Evolutionary conservation across 352 stramenopile genomes (phyloP).

Genomic region (Phytophthora chlamydospora): DNA sequence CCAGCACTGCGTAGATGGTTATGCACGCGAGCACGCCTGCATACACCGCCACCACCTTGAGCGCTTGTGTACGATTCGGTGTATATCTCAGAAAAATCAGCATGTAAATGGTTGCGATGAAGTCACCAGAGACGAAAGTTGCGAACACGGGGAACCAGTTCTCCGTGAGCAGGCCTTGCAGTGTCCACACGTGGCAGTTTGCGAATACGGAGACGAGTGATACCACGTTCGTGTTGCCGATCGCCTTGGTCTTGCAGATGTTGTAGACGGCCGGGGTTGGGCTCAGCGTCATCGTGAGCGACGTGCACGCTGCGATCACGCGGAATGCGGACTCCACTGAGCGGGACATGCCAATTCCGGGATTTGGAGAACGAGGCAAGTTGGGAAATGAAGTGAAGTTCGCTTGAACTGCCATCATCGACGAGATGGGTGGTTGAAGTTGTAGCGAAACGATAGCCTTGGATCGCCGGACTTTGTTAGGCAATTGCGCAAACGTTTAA

Average conservation of each 20-base stretch:
- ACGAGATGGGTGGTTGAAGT: no score
- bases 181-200: conserved; percentile 51
- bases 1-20: conserved; percentile 48
- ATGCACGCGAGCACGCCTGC: conserved; percentile 35
- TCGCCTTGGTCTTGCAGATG: conserved; percentile 51
- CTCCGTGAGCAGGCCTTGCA: conserved; percentile 50
- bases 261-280: conserved; percentile 43
- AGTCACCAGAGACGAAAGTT: conserved; percentile 36
- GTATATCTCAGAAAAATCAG: conserved; percentile 38
- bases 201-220: conserved; percentile 49
- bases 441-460: no score
- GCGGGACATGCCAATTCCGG: conserved; percentile 31
- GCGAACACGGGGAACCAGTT: conserved; percentile 49
- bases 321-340: conserved; percentile 41
- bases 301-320: conserved; percentile 42
- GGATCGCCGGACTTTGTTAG: no score
- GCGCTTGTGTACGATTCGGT: conserved; percentile 21
- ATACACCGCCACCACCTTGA: conserved; percentile 29
- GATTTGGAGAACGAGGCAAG: no score
- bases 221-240: conserved; percentile 47
- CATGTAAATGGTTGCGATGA: conserved; percentile 40
- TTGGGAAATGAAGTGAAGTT: no score
- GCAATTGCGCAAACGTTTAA: no score
- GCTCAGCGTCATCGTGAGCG: conserved; percentile 51
- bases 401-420: no score